Evolutionary conservation across 331 rosid genomes (phyloP), one percentile per base, ranked within the genome.

Genomic region (Malus hybrid): DNA sequence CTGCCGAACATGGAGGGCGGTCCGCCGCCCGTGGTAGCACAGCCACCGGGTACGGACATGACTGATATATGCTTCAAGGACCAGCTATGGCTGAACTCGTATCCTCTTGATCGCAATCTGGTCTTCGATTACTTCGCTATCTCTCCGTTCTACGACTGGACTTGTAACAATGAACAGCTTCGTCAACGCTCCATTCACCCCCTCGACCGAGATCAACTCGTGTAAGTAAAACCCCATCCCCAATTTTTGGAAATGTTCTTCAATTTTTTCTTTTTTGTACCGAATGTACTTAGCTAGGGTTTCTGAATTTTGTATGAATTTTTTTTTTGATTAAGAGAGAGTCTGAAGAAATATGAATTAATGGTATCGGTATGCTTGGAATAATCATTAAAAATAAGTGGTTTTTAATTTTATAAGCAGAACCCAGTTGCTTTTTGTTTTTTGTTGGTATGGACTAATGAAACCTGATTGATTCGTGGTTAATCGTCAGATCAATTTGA

Each of bases 51-150:
- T 15, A 89, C 95, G 6, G 98, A 93, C 85, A 93, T 93, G 96
- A 90, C 96, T 5, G 98, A 96, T 69, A 93, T 93, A 27, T 90
- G 95, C 91, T 93, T 93, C 85, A 78, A 92, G 65, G 96, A 93
- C 77, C 96, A 90, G 68, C 81, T 93, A 0, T 93, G 98, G 95
- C 91, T 94, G 19, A 92, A 89, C 84, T 86, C 90, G 3, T 92
- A 86, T 75, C 96, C 96, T 14, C 88, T 94, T 3, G 99, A 92
- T 85, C 93, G 97, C 71, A 92, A 92, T 69, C 69, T 94, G 27
- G 99, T 94, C 19, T 94, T 94, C 80, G 99, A 94, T 81, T 94
- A 92, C 86, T 94, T 92, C 69, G 99, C 99, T 8, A 69, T 94
- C 10, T 92, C 99, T 15, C 93, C 96, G 14, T 94, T 94, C 90